Conservation (phyloP, 495 filamentous ascomycete species). For the Aspergillus diversus region DNA sequence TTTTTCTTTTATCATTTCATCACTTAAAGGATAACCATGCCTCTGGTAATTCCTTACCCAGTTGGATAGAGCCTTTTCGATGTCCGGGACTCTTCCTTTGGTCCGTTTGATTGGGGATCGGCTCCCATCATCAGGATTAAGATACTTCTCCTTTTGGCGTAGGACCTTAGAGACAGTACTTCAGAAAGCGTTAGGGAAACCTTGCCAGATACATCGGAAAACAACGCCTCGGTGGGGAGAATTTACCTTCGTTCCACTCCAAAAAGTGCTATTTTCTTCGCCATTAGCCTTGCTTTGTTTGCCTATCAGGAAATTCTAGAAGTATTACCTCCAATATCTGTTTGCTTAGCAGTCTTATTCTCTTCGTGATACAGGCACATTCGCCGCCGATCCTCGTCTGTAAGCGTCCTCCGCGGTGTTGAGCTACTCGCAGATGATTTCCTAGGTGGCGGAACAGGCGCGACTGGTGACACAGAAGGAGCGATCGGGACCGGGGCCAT, state of each 20-base stretch:
- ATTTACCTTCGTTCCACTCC: conserved; percentile 95
- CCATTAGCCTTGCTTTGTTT: conserved; percentile 32
- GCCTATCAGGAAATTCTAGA: not conserved
- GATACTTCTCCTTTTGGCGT: conserved; percentile 95
- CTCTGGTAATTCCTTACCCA: conserved; percentile 83
- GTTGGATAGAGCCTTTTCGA: conserved; percentile 90
- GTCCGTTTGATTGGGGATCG: conserved; percentile 85
- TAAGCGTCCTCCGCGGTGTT: conserved; percentile 85
- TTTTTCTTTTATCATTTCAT: conserved; percentile 85
- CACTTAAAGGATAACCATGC: conserved; percentile 75
- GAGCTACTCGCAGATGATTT: conserved; percentile 58
- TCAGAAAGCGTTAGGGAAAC: conserved; percentile 30
- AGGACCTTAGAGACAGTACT: conserved; percentile 99
- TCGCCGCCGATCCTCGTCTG: conserved; percentile 83
- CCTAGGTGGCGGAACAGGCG: conserved; percentile 52
- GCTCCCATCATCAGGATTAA: conserved; percentile 83
- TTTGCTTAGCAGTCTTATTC: conserved; percentile 93
- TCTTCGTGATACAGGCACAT: conserved; percentile 98
- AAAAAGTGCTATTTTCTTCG: conserved; percentile 68
- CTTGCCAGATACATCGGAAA: not conserved
- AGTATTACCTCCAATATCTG: conserved; percentile 87
- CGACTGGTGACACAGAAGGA: conserved; percentile 51
- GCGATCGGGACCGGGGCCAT: conserved; percentile 59
- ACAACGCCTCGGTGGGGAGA: not conserved
- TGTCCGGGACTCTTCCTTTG: conserved; percentile 92